Conservation (phyloP, 1,139 yeast species). For the Hemisphaericaspora xylofermentans region DNA sequence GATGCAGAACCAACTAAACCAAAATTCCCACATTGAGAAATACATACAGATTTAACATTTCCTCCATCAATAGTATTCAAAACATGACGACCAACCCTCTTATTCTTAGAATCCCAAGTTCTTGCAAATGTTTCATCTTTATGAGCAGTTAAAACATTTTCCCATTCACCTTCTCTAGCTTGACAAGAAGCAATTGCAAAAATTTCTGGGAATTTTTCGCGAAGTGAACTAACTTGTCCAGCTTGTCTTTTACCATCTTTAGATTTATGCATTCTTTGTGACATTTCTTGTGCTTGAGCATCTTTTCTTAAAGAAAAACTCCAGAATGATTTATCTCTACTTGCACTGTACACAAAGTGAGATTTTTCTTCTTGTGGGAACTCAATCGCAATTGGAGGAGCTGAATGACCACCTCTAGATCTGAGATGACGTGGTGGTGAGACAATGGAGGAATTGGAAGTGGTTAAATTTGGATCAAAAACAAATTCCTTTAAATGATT, state of each 20-base stretch:
- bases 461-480: slow-evolving; percentile 84
- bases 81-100: slow-evolving; percentile 75
- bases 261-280: slow-evolving; percentile 67
- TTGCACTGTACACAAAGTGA: slow-evolving; percentile 83
- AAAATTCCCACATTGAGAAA: slow-evolving; percentile 94
- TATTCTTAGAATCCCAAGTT: slow-evolving; percentile 86
- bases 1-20: slow-evolving; percentile 87
- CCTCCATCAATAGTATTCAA: slow-evolving; percentile 77
- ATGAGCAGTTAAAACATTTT: slow-evolving; percentile 88
- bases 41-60: slow-evolving; percentile 72
- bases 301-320: slow-evolving; percentile 89
- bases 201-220: slow-evolving; percentile 77
- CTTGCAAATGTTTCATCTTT: slow-evolving; percentile 81
- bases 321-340: slow-evolving; percentile 88
- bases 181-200: slow-evolving; percentile 70
- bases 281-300: slow-evolving; percentile 92
- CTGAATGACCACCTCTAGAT: slow-evolving; percentile 95
- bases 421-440: slow-evolving; percentile 91
- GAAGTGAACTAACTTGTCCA: slow-evolving; percentile 51
- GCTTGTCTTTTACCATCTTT: slow-evolving; percentile 57
- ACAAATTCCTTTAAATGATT: slow-evolving; percentile 87
- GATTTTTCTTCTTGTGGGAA: slow-evolving; percentile 80
- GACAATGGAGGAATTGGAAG: slow-evolving; percentile 62
- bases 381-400: slow-evolving; percentile 76
- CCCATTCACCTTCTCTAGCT: slow-evolving; percentile 91